Evolutionary conservation across 176 grass and related monocot species (phyloP).

Genomic region (Musa troglodytarum): DNA sequence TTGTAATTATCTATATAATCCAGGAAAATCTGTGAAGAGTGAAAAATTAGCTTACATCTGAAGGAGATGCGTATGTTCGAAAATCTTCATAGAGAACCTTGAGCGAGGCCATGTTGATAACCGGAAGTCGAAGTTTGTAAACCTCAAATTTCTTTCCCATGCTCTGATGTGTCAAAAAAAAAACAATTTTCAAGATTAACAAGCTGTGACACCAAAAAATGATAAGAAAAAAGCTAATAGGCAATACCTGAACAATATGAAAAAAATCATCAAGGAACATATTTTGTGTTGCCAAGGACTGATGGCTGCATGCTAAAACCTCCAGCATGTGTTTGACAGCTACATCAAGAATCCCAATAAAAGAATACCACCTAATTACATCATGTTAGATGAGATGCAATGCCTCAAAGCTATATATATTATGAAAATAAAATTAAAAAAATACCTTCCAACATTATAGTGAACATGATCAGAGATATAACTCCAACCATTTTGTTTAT

Average conservation of each 20-base stretch:
- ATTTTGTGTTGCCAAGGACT: constrained; percentile 69
- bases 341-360: constrained; percentile 81
- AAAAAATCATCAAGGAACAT: constrained; percentile 84
- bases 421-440: constrained; percentile 19
- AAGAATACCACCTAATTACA: constrained; percentile 81
- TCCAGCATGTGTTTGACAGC: constrained; percentile 94
- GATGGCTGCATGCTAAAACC: constrained; percentile 83
- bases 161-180: constrained; percentile 28
- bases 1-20: background rate
- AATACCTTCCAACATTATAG: constrained; percentile 97
- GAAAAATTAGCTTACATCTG: constrained; percentile 65
- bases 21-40: constrained; percentile 2
- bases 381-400: constrained; percentile 22
- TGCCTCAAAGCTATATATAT: constrained; percentile 2
- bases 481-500: constrained; percentile 89
- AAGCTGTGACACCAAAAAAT: constrained; percentile 11
- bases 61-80: constrained; percentile 75
- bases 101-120: constrained; percentile 74
- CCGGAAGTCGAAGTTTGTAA: constrained; percentile 80
- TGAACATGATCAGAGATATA: constrained; percentile 98
- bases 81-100: constrained; percentile 88
- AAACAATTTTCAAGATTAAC: background rate
- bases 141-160: constrained; percentile 75
- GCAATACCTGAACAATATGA: constrained; percentile 85
- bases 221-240: constrained; percentile 18